Evolutionary conservation across 2,329 filamentous ascomycete species (phyloP), one percentile per base, ranked within the genome.

Genomic region (Talaromyces sp.): DNA sequence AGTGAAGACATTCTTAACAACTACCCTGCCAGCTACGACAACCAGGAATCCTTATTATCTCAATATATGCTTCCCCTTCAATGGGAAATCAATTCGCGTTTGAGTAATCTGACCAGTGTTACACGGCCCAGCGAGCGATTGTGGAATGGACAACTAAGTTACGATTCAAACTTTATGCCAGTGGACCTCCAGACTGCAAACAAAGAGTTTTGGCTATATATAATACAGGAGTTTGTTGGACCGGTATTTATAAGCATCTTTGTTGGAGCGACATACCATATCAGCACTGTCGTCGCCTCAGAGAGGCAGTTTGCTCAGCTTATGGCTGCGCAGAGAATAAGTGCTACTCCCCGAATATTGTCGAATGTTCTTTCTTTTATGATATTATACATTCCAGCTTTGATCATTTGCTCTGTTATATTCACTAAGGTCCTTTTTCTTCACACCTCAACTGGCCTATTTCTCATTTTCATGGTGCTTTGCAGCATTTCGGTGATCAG

Each of bases 401-500:
- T 60, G 25, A 60, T 35, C n/a, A 22, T 60, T 15, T 60, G 57
- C 43, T 60, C 57, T 5, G 25, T 60, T n/a, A 22, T 60, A 7
- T 45, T 41, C n/a, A 47, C 57, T 7, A 11, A 47, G n/a, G 47
- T 60, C 31, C 57, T 92, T n/a, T 92, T 90, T 74, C 78, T 80
- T 19, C 81, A 87, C 63, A 89, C 89, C 1, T 90, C 80, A 62
- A 77, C 84, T 47, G 86, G 78, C 3, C 87, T 95, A 22, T 83
- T 94, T 31, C 82, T 93, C 52, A 76, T 94, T 60, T 92, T 90
- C 76, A 90, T 93, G 70, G 79, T 97, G 50, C 79, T 96, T 2
- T 81, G 85, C n/a, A 93, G 93, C 7, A 80, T 96, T 3, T 86
- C 92, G 2, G 81, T 96, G 54, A 86, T 90, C 0, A 95, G 91